Evolutionary conservation across 768 basidiomycete species (phyloP).

Genomic region (Coprinopsis marcescibilis): DNA sequence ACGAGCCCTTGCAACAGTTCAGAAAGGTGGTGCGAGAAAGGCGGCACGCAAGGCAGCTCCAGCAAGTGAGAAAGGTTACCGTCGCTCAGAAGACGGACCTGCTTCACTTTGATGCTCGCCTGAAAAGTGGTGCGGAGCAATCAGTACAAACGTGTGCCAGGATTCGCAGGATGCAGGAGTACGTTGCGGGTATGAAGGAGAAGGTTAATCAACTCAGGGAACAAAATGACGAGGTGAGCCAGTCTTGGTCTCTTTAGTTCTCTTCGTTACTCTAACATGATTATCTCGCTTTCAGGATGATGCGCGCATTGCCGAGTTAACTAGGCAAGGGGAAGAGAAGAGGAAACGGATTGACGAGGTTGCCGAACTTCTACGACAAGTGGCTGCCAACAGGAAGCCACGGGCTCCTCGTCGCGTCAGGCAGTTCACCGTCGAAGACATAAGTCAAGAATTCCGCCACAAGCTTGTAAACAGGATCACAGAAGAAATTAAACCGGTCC

Average conservation of each 20-base stretch:
- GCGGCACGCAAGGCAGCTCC: background rate
- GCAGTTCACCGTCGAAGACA: slow-evolving; percentile 16
- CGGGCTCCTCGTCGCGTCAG: slow-evolving; percentile 9
- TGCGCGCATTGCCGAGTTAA: slow-evolving; percentile 5
- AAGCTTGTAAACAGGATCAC: slow-evolving; percentile 14
- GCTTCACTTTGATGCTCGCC: background rate
- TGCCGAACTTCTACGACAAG: slow-evolving; percentile 19
- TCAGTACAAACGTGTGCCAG: no score
- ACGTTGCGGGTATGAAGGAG: no score
- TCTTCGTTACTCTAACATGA: no score
- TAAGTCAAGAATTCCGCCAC: slow-evolving; percentile 6
- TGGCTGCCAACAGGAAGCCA: slow-evolving; percentile 13
- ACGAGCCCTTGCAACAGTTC: background rate
- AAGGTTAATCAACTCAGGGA: no score
- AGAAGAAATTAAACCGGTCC: slow-evolving; percentile 19
- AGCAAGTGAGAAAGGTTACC: background rate
- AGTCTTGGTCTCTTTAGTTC: no score
- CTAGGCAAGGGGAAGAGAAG: slow-evolving; percentile 8
- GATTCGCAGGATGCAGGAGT: no score
- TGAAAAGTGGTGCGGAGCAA: slow-evolving; percentile 6
- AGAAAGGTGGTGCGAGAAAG: background rate
- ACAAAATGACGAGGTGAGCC: no score
- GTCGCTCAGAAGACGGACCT: background rate
- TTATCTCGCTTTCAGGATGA: background rate
- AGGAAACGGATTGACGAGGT: slow-evolving; percentile 18